Evolutionary conservation across 2,329 filamentous ascomycete genomes (phyloP), one percentile per base, ranked within the genome.

Genomic region (Botrytis pseudocinerea): DNA sequence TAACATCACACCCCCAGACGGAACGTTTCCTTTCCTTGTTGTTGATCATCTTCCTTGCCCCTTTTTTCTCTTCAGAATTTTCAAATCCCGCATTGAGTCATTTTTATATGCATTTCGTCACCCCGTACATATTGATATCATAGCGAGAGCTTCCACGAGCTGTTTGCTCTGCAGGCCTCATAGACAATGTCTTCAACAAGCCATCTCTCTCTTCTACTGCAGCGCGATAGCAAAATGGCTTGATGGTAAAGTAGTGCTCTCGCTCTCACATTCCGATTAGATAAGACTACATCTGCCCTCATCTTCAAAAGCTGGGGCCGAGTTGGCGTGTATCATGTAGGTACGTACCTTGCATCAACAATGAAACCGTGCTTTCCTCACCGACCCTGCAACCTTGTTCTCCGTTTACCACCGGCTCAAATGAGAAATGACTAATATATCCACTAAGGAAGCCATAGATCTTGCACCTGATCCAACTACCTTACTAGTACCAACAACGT

Each of bases 11-110:
- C 51, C 51, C 51, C 35, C 12, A 40, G 59, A 62, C 38, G 60
- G 22, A n/a, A n/a, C 35, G 16, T 38, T 62, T 62, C 25, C 22
- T 40, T 48, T 66, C 32, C 32, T 38, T 48, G 46, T 8, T 54
- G 64, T 40, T 66, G 64, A 54, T 68, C 64, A n/a, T 40, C 51
- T 46, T 44, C 38, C 25, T 38, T 38, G 28, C 46, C 46, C 44
- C 44, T 40, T 68, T 54, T 46, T 28, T 40, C 38, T 40, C 10
- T 6, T 8, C 46, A 28, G 22, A 66, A 14, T 28, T 38, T 68
- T 54, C 64, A 68, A 57, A 68, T 42, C 48, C 35, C 65, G 28
- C 48, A 42, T 54, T 65, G 63, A 65, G 63, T 38, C 44, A 65
- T 65, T 38, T 51, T 18, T 38, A 12, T 48, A 44, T 66, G 7